Evolutionary conservation across 2,329 filamentous ascomycete species (phyloP).

Genomic region (Aspergillus pseudoterreus): DNA sequence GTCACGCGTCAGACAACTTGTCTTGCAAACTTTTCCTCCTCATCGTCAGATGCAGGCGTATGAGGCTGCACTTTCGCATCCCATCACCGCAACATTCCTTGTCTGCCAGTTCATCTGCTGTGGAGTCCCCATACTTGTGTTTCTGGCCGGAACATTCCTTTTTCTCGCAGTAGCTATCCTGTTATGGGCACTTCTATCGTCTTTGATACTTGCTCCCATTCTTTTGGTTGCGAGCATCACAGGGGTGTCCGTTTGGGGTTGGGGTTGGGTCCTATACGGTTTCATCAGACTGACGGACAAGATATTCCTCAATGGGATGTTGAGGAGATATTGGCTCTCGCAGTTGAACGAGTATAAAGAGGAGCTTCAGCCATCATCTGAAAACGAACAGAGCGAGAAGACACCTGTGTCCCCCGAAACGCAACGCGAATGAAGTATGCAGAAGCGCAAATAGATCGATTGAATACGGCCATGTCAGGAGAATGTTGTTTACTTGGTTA

Average conservation of each 20-base stretch:
- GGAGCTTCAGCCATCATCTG: background rate
- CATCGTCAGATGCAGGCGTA: slow-evolving; percentile 16
- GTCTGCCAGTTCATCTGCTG: slow-evolving; percentile 32
- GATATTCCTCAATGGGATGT: background rate
- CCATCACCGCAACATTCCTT: slow-evolving; percentile 30
- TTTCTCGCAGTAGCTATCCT: slow-evolving; percentile 30
- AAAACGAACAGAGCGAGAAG: background rate
- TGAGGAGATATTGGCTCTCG: background rate
- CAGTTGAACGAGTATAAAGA: background rate
- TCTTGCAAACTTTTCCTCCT: background rate
- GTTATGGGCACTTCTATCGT: slow-evolving; percentile 28
- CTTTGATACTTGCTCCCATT: slow-evolving; percentile 29
- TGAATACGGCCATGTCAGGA: too few relatives aligned
- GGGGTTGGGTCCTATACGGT: slow-evolving; percentile 1
- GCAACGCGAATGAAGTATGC: too few relatives aligned
- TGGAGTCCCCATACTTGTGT: slow-evolving; percentile 31
- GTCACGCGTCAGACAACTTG: background rate
- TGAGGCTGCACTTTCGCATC: slow-evolving; percentile 24
- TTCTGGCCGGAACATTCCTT: slow-evolving; percentile 29
- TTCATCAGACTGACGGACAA: background rate
- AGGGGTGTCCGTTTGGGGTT: background rate
- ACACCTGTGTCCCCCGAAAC: background rate
- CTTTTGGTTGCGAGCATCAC: slow-evolving; percentile 7
- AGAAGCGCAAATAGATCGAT: too few relatives aligned
- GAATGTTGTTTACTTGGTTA: too few relatives aligned